phyloP scores from a whole-genome alignment of 345 rosid genomes.

The Gossypium ekmanianum region DNA sequence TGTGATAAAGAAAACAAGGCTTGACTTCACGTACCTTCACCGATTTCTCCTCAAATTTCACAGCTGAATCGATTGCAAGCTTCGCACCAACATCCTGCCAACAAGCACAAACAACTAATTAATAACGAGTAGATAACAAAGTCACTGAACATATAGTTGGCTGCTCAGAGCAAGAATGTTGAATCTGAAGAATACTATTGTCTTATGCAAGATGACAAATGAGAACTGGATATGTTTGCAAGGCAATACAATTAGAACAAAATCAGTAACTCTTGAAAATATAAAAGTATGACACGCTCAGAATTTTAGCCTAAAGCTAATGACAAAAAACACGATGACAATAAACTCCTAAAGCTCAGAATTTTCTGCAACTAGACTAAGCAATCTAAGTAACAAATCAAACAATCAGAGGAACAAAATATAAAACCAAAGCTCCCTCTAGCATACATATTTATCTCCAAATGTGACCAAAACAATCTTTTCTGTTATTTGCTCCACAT shows the following conservation, averaged over 20 bases:
- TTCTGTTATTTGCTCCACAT: background rate
- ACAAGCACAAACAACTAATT: slow-evolving; percentile 16
- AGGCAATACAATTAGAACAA: background rate
- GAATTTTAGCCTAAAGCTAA: background rate
- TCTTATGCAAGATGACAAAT: background rate
- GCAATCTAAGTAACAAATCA: background rate
- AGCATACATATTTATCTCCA: background rate
- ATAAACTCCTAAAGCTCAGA: background rate
- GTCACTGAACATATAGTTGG: background rate
- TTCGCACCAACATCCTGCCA: slow-evolving; percentile 51
- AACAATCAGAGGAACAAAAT: background rate
- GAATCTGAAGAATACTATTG: background rate
- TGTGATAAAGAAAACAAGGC: background rate
- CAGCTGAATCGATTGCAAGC: slow-evolving; percentile 41
- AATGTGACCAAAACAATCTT: background rate
- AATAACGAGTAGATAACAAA: background rate
- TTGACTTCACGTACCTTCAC: slow-evolving; percentile 34
- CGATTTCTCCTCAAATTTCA: slow-evolving; percentile 40
- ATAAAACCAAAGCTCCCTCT: background rate
- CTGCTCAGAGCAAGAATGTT: background rate
- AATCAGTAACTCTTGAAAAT: background rate
- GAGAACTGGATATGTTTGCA: background rate
- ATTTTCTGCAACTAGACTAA: background rate
- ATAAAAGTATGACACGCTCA: background rate
- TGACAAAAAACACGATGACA: background rate